phyloP scores from a whole-genome alignment of 352 stramenopile genomes.

The Halophytophthora batemanensis region DNA sequence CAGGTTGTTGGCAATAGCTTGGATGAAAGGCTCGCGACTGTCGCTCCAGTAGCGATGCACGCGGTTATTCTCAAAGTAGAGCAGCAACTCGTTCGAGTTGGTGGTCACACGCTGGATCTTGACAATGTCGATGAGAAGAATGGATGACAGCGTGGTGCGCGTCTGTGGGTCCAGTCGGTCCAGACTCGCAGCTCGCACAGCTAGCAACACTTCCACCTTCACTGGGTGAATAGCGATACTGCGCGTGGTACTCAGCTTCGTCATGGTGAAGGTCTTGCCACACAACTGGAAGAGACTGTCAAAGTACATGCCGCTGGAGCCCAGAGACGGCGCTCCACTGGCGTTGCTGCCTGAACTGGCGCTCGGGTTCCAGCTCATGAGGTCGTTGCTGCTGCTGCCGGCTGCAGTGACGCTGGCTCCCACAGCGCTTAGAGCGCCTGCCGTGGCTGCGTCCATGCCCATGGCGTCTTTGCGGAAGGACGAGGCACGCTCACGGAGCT shows the following conservation, averaged over 20 bases:
- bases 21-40: slow-evolving; percentile 83
- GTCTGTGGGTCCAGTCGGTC: slow-evolving; percentile 69
- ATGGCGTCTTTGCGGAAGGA: slow-evolving; percentile 53
- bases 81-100: slow-evolving; percentile 78
- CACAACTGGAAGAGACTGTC: slow-evolving; percentile 85
- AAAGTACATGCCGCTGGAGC: slow-evolving; percentile 81
- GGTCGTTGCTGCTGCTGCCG: slow-evolving; percentile 15
- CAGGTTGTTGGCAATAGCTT: slow-evolving; percentile 84
- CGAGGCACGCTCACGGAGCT: slow-evolving; percentile 76
- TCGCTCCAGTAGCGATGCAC: slow-evolving; percentile 87
- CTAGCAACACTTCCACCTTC: slow-evolving; percentile 69
- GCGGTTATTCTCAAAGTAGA: slow-evolving; percentile 87
- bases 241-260: slow-evolving; percentile 78
- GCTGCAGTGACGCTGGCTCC: slow-evolving; percentile 24
- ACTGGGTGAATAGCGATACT: slow-evolving; percentile 65
- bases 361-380: slow-evolving; percentile 25
- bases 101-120: slow-evolving; percentile 85
- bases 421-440: slow-evolving; percentile 38
- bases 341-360: slow-evolving; percentile 3
- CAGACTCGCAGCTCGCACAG: slow-evolving; percentile 73
- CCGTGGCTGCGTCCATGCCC: slow-evolving; percentile 41
- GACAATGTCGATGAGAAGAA: slow-evolving; percentile 85
- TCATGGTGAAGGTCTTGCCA: slow-evolving; percentile 83
- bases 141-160: slow-evolving; percentile 70
- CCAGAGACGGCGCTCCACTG: background rate